These are phyloP conservation scores for Ophiostoma sp. DNA, from an alignment of 2,329 filamentous ascomycete species.

Conservation along the genomic window DNA sequence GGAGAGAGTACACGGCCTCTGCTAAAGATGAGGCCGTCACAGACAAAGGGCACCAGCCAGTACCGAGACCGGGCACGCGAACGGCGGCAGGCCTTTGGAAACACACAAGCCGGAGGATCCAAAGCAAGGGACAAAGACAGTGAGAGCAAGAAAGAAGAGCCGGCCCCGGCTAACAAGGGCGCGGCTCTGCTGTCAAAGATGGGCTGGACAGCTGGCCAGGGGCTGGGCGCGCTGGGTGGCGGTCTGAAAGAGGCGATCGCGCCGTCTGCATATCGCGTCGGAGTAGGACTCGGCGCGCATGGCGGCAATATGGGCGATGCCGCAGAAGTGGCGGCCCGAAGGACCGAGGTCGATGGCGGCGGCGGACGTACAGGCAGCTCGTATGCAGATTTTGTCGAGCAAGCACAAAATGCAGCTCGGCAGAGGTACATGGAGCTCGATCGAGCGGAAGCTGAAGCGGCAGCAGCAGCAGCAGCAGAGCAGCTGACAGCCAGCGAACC, in stretches of 20 bases:
- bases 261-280: slow-evolving; percentile 60
- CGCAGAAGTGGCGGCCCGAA: slow-evolving; percentile 55
- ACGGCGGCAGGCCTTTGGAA: slow-evolving; percentile 53
- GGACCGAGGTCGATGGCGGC: slow-evolving; percentile 51
- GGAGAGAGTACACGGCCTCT: slow-evolving; percentile 20
- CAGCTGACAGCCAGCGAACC: background rate
- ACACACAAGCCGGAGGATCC: background rate
- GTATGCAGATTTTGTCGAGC: slow-evolving; percentile 58
- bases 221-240: slow-evolving; percentile 57
- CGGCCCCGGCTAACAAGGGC: slow-evolving; percentile 44
- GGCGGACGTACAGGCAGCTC: slow-evolving; percentile 53
- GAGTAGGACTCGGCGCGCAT: slow-evolving; percentile 64
- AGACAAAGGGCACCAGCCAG: slow-evolving; percentile 29
- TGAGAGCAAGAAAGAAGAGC: slow-evolving; percentile 18
- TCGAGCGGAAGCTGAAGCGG: slow-evolving; percentile 18
- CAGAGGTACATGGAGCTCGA: slow-evolving; percentile 45
- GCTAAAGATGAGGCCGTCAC: slow-evolving; percentile 16
- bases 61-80: slow-evolving; percentile 66
- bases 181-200: slow-evolving; percentile 66
- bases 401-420: slow-evolving; percentile 60
- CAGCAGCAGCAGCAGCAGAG: slow-evolving; percentile 3
- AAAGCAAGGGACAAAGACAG: slow-evolving; percentile 35
- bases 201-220: slow-evolving; percentile 63
- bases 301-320: slow-evolving; percentile 67
- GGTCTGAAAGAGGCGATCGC: slow-evolving; percentile 61